Conservation (phyloP, 768 basidiomycete genomes). For the Lactarius hatsudake region DNA sequence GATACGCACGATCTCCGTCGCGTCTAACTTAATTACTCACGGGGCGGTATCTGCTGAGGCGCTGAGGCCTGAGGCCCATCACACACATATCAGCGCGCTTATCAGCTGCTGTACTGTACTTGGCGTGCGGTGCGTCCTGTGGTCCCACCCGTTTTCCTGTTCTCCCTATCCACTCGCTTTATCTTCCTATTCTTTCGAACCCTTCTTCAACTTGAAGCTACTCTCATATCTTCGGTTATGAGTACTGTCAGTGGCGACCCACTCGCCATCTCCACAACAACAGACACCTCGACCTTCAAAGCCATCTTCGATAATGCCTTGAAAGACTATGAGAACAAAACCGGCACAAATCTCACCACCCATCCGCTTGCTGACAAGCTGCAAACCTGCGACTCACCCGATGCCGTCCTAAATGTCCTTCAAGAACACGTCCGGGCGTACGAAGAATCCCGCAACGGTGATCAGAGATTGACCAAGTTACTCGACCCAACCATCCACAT, state of each 20-base stretch:
- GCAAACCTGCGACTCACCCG: too few species aligned
- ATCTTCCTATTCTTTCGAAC: neutral
- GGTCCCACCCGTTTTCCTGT: too few species aligned
- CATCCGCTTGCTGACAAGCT: too few species aligned
- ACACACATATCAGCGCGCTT: too few species aligned
- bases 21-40: too few species aligned
- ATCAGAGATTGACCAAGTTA: neutral
- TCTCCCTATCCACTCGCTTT: neutral
- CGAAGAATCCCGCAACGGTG: neutral
- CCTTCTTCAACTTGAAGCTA: neutral
- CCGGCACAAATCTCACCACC: neutral
- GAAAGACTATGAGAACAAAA: neutral
- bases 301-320: neutral
- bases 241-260: too few species aligned
- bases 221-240: neutral
- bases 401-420: too few species aligned
- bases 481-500: neutral
- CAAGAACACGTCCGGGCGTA: neutral
- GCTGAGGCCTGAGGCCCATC: too few species aligned
- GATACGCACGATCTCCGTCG: slow-evolving; percentile 86
- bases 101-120: too few species aligned
- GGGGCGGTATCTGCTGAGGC: too few species aligned
- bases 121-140: too few species aligned
- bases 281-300: neutral
- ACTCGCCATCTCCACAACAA: too few species aligned